Evolutionary conservation across 306 rosid species (phyloP).

Genomic region (Lathyrus oleraceus): DNA sequence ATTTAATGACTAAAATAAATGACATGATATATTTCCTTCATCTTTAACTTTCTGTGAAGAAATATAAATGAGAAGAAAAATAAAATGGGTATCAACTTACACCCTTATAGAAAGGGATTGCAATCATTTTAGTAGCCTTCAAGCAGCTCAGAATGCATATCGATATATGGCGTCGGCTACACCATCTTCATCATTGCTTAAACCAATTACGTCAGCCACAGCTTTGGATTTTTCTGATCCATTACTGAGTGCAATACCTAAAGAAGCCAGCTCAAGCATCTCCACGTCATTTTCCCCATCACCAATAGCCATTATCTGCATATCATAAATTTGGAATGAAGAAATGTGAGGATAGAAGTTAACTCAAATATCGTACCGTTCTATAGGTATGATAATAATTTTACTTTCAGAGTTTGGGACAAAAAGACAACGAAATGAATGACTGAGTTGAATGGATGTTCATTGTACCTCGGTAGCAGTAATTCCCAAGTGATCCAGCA

Average conservation of each 20-base stretch:
- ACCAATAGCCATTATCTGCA: slow-evolving; percentile 93
- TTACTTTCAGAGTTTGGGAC: slow-evolving; percentile 10
- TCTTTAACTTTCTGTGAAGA: slow-evolving; percentile 9
- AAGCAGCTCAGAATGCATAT: slow-evolving; percentile 64
- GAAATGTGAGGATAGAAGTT: slow-evolving; percentile 10
- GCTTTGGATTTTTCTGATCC: slow-evolving; percentile 86
- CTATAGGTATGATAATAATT: slow-evolving; percentile 1
- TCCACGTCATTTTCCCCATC: slow-evolving; percentile 94
- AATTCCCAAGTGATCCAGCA: slow-evolving; percentile 87
- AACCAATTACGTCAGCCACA: slow-evolving; percentile 74
- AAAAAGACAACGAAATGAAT: slow-evolving; percentile 18
- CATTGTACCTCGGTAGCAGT: slow-evolving; percentile 66
- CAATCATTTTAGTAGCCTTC: slow-evolving; percentile 21
- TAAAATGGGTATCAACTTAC: slow-evolving; percentile 23
- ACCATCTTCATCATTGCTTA: slow-evolving; percentile 91
- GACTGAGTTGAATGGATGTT: slow-evolving; percentile 5
- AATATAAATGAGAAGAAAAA: slow-evolving; percentile 16
- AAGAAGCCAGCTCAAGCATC: slow-evolving; percentile 90
- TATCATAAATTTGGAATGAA: slow-evolving; percentile 1
- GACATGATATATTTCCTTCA: slow-evolving; percentile 20
- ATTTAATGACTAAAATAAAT: slow-evolving; percentile 22
- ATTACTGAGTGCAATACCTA: slow-evolving; percentile 81
- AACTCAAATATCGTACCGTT: slow-evolving; percentile 18
- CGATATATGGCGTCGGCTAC: slow-evolving; percentile 91
- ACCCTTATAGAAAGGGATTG: slow-evolving; percentile 16